phyloP scores from a whole-genome alignment of 768 basidiomycete species.

The Cytidiella melzeri region DNA sequence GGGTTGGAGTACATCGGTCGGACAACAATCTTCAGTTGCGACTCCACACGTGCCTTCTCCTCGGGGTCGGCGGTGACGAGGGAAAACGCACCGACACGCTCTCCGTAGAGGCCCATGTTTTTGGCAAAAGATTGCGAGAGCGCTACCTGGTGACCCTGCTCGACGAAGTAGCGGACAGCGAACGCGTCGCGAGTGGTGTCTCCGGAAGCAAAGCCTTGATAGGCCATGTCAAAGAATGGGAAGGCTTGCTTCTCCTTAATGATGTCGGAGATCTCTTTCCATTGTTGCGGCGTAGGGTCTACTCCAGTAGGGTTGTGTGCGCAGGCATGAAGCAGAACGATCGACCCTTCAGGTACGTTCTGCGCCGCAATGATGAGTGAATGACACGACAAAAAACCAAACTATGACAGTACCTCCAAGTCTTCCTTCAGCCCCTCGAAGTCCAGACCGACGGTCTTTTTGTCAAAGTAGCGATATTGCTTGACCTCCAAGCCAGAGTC shows the following conservation, averaged over 20 bases:
- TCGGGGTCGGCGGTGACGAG: slow-evolving; percentile 61
- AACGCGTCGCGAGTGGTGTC: slow-evolving; percentile 87
- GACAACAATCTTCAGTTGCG: slow-evolving; percentile 92
- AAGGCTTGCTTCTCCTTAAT: slow-evolving; percentile 86
- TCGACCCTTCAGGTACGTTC: slow-evolving; percentile 71
- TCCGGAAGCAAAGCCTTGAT: slow-evolving; percentile 98
- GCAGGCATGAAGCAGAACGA: slow-evolving; percentile 93
- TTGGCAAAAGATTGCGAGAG: slow-evolving; percentile 96
- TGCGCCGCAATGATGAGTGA: slow-evolving; percentile 12
- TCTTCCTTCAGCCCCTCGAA: slow-evolving; percentile 88
- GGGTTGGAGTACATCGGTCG: slow-evolving; percentile 99
- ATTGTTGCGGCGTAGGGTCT: slow-evolving; percentile 90
- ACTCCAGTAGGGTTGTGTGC: slow-evolving; percentile 99
- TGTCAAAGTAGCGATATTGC: slow-evolving; percentile 91
- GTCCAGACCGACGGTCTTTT: slow-evolving; percentile 86
- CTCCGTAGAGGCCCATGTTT: slow-evolving; percentile 99
- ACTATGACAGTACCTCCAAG: slow-evolving; percentile 49
- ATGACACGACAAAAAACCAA: background rate
- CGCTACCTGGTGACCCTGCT: slow-evolving; percentile 84
- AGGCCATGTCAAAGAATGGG: slow-evolving; percentile 99
- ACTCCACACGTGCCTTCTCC: slow-evolving; percentile 84
- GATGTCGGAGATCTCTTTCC: slow-evolving; percentile 84
- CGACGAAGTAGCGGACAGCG: slow-evolving; percentile 90
- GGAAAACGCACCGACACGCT: slow-evolving; percentile 97
- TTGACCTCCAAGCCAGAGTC: slow-evolving; percentile 94